Conservation (phyloP, 2,329 filamentous ascomycete genomes). For the Epichloe bromicola region DNA sequence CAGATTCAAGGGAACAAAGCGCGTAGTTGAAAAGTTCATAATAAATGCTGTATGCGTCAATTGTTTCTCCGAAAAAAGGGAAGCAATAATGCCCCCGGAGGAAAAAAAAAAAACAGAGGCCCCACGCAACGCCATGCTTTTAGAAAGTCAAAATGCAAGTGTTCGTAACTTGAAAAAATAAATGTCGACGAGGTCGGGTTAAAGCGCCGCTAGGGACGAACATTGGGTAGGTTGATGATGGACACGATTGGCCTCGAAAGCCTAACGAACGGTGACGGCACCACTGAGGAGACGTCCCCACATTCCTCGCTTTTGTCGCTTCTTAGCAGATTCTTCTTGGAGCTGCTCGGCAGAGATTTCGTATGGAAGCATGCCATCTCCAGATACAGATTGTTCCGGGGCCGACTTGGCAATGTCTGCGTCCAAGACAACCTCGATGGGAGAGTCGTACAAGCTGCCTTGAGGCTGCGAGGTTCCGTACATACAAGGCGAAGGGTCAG, state of each 20-base stretch:
- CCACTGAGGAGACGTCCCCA: constrained; percentile 41
- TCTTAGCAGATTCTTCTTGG: constrained; percentile 33
- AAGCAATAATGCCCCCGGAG: neutral
- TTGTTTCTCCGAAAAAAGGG: neutral
- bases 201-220: neutral
- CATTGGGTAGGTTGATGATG: too few relatives aligned
- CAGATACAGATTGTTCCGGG: constrained; percentile 10
- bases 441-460: constrained; percentile 36
- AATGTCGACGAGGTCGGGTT: neutral
- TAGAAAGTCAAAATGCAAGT: neutral
- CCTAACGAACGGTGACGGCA: constrained; percentile 25
- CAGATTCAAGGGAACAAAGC: neutral
- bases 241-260: too few relatives aligned
- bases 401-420: constrained; percentile 25
- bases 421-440: constrained; percentile 31
- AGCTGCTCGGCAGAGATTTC: constrained; percentile 41
- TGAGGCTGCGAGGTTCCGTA: constrained; percentile 17
- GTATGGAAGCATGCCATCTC: constrained; percentile 34
- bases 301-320: constrained; percentile 38
- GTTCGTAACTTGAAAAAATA: neutral
- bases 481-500: constrained; percentile 31
- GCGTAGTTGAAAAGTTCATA: neutral
- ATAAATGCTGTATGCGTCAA: neutral
- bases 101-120: neutral
- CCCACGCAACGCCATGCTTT: constrained; percentile 9